Percentiles rank a stretch among this genome's conserved stretches.
Evolutionary conservation across 2,329 filamentous ascomycete genomes (phyloP).

Genomic region (Plenodomus lindquistii): DNA sequence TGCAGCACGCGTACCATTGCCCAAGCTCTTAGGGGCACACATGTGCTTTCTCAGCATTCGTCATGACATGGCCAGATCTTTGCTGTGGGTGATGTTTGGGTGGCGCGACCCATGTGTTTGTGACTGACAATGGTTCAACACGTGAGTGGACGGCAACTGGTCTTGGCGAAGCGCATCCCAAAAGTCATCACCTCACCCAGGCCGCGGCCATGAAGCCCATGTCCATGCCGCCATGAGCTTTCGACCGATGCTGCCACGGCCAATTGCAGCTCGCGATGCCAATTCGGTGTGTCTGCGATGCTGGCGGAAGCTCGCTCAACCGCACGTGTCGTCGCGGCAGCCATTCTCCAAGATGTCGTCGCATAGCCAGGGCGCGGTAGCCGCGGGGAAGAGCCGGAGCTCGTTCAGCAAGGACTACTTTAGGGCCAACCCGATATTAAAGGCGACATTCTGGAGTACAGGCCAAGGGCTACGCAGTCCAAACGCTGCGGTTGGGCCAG

Average conservation of each 20-base stretch:
- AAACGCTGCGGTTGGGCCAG: conserved; percentile 19
- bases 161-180: conserved; percentile 7
- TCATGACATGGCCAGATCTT: neutral
- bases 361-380: conserved; percentile 33
- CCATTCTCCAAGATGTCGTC: conserved; percentile 34
- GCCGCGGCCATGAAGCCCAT: neutral
- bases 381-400: conserved; percentile 33
- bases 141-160: conserved; percentile 4
- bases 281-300: conserved; percentile 40
- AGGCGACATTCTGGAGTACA: conserved; percentile 35
- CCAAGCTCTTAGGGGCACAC: neutral
- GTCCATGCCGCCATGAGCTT: conserved; percentile 42
- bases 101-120: neutral
- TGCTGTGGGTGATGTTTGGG: neutral
- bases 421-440: conserved; percentile 41
- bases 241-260: conserved; percentile 36
- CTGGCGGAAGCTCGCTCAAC: conserved; percentile 33
- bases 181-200: neutral
- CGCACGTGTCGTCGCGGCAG: conserved; percentile 25
- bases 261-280: conserved; percentile 33
- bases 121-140: neutral
- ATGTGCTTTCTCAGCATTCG: neutral
- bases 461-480: conserved; percentile 38
- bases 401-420: conserved; percentile 46
- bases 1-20: neutral